Evolutionary conservation across 2,329 filamentous ascomycete genomes (phyloP), one percentile per base, ranked within the genome.

Genomic region (Talaromyces sp.): DNA sequence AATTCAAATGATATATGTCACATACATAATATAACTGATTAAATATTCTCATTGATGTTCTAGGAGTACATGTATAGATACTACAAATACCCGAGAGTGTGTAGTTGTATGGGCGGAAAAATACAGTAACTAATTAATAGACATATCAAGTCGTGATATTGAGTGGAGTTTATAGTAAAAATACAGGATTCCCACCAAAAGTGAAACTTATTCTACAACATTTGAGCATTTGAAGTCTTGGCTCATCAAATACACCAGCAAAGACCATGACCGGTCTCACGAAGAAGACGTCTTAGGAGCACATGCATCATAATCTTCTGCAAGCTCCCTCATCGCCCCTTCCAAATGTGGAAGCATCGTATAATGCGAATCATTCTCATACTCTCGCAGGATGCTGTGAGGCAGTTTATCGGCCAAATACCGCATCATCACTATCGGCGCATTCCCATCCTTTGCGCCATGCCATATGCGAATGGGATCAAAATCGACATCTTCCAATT

Each of bases 381-480:
- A 75, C 62, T 77, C 75, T 2, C 64, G 63, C 10, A 78, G 62
- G 3, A 62, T 63, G 4, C 66, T 66, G 35, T 77, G 66, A 2
- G 73, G 74, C 31, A 80, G 54, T 13, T 66, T 65, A 27, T 74
- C 66, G 0, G 73, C 72, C 67, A 78, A 70, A 56, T 73, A 76
- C n/a, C 73, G 68, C 4, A 75, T 68, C 29, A 77, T 67, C n/a
- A 65, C 60, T 3, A 75, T 62, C 31, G 43, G 73, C 3, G 61
- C 68, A 63, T 65, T 77, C 32, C 21, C 68, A 61, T 64, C 71
- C 54, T 59, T 70, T 27, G 51, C 70, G 56, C 62, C 70, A 62
- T 71, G 68, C 67, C 69, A 72, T n/a, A 73, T 67, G 19, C 61
- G 59, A 13, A 73, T 59, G 21, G 65, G 63, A 43, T 67, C 58